Conservation (phyloP, 257 asterid genomes). For the Solanum raphanifolium region DNA sequence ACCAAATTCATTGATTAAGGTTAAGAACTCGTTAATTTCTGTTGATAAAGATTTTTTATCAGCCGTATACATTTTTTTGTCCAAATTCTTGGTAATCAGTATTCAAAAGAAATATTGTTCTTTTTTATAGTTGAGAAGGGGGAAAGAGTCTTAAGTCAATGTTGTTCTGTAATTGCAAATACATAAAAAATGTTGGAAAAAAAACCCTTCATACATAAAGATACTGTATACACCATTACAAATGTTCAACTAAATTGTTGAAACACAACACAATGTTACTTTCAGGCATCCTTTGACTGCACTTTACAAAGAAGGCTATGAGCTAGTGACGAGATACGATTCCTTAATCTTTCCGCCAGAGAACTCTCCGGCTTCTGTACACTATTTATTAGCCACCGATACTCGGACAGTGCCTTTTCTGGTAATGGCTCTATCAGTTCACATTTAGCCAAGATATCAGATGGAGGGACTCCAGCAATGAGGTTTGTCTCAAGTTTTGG, state of each 20-base stretch:
- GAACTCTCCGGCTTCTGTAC: constrained; percentile 29
- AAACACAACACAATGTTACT: background rate
- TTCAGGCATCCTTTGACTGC: constrained; percentile 25
- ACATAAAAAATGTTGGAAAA: background rate
- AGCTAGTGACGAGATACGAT: constrained; percentile 12
- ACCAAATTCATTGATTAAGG: no score
- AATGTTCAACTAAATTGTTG: background rate
- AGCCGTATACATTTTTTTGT: no score
- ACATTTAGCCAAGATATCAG: constrained; percentile 59
- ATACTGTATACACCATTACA: background rate
- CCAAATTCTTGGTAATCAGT: no score
- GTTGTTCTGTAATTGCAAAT: background rate
- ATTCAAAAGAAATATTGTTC: no score
- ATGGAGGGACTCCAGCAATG: constrained; percentile 46
- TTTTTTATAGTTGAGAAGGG: no score
- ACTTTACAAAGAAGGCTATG: constrained; percentile 16
- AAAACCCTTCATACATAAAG: background rate
- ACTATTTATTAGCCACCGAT: constrained; percentile 45
- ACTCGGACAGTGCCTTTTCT: constrained; percentile 47
- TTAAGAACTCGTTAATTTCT: no score
- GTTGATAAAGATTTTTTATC: background rate
- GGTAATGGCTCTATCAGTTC: constrained; percentile 81
- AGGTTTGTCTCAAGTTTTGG: constrained; percentile 80
- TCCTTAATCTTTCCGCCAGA: constrained; percentile 13
- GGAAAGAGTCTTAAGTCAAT: no score